phyloP scores from a whole-genome alignment of 768 basidiomycete genomes.

The Heimioporus sp. region DNA sequence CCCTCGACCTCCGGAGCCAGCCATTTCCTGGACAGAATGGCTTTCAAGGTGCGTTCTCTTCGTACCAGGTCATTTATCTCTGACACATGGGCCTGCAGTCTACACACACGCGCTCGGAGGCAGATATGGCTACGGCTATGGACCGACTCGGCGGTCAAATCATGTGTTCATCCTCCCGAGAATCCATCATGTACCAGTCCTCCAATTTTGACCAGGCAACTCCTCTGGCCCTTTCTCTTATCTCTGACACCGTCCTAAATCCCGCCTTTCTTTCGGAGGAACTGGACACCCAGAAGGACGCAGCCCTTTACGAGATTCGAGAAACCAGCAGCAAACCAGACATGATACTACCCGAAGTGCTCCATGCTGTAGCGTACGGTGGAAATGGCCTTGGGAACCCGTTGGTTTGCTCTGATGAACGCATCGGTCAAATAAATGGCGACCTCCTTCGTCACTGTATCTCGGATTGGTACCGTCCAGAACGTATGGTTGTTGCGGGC shows the following conservation, averaged over 20 bases:
- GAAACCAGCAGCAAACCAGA: constrained; percentile 90
- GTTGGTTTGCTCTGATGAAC: constrained; percentile 82
- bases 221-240: constrained; percentile 78
- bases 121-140: constrained; percentile 78
- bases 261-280: constrained; percentile 76
- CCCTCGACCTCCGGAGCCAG: constrained; percentile 72
- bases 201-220: constrained; percentile 87
- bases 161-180: constrained; percentile 84
- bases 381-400: constrained; percentile 84
- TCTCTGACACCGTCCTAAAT: constrained; percentile 87
- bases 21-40: constrained; percentile 93
- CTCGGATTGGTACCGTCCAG: constrained; percentile 86
- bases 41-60: constrained; percentile 74
- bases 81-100: constrained; percentile 45
- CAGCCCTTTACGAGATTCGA: constrained; percentile 86
- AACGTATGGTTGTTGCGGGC: constrained; percentile 93
- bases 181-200: constrained; percentile 97
- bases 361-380: constrained; percentile 85
- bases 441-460: constrained; percentile 61
- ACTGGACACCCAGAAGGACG: constrained; percentile 78
- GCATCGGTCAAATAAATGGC: constrained; percentile 65
- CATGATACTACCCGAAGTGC: constrained; percentile 85
- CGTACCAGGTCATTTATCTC: not conserved
- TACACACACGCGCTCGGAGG: constrained; percentile 66
- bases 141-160: constrained; percentile 90